Percentiles rank a stretch among this genome's conserved stretches.
Evolutionary conservation across 495 filamentous ascomycete genomes (phyloP).

Genomic region (Tirmania nivea): DNA sequence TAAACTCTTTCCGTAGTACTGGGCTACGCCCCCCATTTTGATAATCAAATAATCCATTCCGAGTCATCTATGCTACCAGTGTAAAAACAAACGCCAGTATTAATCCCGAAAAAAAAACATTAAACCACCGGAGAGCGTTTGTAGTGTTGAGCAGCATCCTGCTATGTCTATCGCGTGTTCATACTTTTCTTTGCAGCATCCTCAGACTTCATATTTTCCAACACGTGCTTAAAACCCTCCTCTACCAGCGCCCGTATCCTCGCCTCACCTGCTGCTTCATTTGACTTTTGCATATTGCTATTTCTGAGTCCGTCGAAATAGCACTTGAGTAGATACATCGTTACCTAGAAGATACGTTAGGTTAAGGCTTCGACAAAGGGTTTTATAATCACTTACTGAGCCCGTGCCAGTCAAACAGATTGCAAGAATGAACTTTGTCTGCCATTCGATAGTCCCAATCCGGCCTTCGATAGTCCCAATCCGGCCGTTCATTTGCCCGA

Average conservation of each 20-base stretch:
- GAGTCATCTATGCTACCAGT: too few relatives aligned
- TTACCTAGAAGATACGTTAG: constrained; percentile 2
- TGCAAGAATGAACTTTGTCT: background rate
- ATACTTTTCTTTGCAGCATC: constrained; percentile 1
- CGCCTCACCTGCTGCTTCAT: background rate
- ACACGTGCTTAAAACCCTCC: background rate
- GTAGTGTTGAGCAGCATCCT: too few relatives aligned
- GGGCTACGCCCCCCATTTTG: too few relatives aligned
- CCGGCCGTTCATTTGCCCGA: background rate
- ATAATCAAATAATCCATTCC: too few relatives aligned
- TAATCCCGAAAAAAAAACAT: too few relatives aligned
- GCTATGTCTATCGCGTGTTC: too few relatives aligned
- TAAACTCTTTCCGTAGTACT: too few relatives aligned
- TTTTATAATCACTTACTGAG: constrained; percentile 3
- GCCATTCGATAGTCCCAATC: constrained; percentile 2
- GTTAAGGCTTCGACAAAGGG: background rate
- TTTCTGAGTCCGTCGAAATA: constrained; percentile 47
- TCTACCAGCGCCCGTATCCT: background rate
- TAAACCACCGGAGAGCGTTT: too few relatives aligned
- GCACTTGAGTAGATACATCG: constrained; percentile 9
- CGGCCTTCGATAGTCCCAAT: background rate
- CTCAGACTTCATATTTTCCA: constrained; percentile 7
- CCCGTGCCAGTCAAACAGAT: constrained; percentile 1
- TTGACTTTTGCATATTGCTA: background rate
- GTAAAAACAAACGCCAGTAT: too few relatives aligned